Evolutionary conservation across 768 basidiomycete species (phyloP).

Genomic region (Suillus subluteus): DNA sequence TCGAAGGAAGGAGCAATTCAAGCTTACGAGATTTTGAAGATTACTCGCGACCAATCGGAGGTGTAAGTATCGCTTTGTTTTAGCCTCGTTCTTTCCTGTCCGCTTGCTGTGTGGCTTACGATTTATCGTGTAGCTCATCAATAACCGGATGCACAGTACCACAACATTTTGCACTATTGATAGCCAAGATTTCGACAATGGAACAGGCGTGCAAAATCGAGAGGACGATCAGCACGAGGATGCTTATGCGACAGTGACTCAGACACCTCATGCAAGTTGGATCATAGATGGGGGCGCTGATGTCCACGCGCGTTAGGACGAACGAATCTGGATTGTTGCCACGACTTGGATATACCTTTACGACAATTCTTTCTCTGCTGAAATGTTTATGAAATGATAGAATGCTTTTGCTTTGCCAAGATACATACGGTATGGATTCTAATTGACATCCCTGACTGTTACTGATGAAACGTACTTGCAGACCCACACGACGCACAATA

Average conservation of each 20-base stretch:
- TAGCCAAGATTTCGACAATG: slow-evolving; percentile 18
- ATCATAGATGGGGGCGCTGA: slow-evolving; percentile 7
- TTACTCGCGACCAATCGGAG: slow-evolving; percentile 36
- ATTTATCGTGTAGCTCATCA: slow-evolving; percentile 24
- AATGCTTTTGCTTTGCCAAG: neutral
- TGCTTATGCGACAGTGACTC: slow-evolving; percentile 16
- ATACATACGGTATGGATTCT: slow-evolving; percentile 14
- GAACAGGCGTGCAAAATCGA: slow-evolving; percentile 11
- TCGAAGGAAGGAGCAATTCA: slow-evolving; percentile 26
- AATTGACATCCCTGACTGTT: neutral
- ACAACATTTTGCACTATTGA: slow-evolving; percentile 38
- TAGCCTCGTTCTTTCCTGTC: neutral
- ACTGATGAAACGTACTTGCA: slow-evolving; percentile 5
- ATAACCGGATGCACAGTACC: slow-evolving; percentile 35
- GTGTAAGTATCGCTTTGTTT: slow-evolving; percentile 23
- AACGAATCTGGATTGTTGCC: neutral
- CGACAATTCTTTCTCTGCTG: neutral
- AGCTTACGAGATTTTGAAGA: slow-evolving; percentile 38
- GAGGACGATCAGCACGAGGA: slow-evolving; percentile 11
- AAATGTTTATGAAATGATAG: slow-evolving; percentile 5
- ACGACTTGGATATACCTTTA: slow-evolving; percentile 2
- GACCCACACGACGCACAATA: slow-evolving; percentile 12
- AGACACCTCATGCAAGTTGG: slow-evolving; percentile 17
- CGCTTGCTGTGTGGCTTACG: neutral
- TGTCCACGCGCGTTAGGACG: neutral